Conservation (phyloP, 208 protist species). For the Blechomonas ayalai region DNA sequence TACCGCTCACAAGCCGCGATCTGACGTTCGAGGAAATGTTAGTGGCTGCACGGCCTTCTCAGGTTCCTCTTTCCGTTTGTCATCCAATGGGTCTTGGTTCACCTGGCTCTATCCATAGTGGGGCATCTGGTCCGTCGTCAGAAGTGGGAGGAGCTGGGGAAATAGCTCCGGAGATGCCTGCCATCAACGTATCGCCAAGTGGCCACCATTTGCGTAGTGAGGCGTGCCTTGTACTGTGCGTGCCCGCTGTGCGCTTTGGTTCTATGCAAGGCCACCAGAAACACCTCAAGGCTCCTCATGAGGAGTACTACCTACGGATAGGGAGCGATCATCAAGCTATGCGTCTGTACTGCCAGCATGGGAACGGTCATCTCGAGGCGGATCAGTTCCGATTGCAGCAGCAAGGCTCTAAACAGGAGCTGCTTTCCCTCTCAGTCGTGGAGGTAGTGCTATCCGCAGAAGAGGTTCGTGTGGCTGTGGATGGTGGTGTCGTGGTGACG, state of each 20-base stretch:
- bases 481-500: slow-evolving; percentile 28
- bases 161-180: too few relatives aligned
- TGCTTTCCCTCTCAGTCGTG: slow-evolving; percentile 37
- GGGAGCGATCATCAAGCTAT: slow-evolving; percentile 25
- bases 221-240: slow-evolving; percentile 33
- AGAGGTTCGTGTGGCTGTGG: slow-evolving; percentile 24
- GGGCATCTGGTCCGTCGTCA: too few relatives aligned
- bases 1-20: slow-evolving; percentile 29
- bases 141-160: too few relatives aligned
- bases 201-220: slow-evolving; percentile 23
- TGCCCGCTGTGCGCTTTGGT: slow-evolving; percentile 24
- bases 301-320: slow-evolving; percentile 28
- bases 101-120: too few relatives aligned
- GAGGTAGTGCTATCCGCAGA: slow-evolving; percentile 23
- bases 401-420: slow-evolving; percentile 12
- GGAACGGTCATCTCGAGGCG: slow-evolving; percentile 11
- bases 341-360: slow-evolving; percentile 32
- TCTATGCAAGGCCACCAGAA: slow-evolving; percentile 5
- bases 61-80: too few relatives aligned
- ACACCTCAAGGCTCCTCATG: slow-evolving; percentile 3
- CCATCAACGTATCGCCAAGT: too few relatives aligned
- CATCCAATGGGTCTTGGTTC: too few relatives aligned
- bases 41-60: too few relatives aligned
- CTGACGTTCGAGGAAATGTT: slow-evolving; percentile 10
- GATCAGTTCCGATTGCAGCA: slow-evolving; percentile 26